Conservation (phyloP, 2,329 filamentous ascomycete genomes). For the Penicillium sp. region DNA sequence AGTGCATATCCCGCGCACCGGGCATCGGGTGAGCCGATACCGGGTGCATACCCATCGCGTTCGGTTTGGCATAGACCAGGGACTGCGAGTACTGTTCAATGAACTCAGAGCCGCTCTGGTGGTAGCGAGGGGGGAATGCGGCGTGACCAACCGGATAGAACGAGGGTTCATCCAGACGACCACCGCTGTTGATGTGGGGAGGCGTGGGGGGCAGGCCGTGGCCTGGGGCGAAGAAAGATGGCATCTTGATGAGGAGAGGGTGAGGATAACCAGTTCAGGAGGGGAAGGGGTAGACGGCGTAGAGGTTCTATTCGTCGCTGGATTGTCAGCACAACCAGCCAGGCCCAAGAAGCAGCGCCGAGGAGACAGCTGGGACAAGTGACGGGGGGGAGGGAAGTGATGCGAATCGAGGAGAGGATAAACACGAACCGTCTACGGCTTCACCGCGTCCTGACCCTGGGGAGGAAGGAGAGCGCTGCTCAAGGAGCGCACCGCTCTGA, state of each 20-base stretch:
- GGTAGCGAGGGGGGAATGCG: slow-evolving; percentile 46
- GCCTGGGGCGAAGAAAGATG: slow-evolving; percentile 46
- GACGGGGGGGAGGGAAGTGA: background rate
- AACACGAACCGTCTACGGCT: slow-evolving; percentile 47
- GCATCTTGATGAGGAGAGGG: slow-evolving; percentile 36
- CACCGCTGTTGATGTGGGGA: slow-evolving; percentile 42
- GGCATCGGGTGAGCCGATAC: slow-evolving; percentile 35
- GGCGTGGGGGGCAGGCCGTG: slow-evolving; percentile 47
- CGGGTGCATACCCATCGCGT: slow-evolving; percentile 37
- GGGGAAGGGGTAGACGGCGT: slow-evolving; percentile 39
- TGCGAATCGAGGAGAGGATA: slow-evolving; percentile 5
- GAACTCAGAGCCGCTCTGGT: slow-evolving; percentile 48
- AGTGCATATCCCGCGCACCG: slow-evolving; percentile 37
- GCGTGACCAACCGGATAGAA: slow-evolving; percentile 44
- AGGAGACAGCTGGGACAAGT: background rate
- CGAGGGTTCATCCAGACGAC: slow-evolving; percentile 42
- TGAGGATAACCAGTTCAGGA: slow-evolving; percentile 36
- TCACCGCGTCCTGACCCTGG: slow-evolving; percentile 44
- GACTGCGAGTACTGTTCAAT: slow-evolving; percentile 50
- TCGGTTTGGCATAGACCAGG: slow-evolving; percentile 42
- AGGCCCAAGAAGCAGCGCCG: background rate
- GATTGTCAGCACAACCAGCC: slow-evolving; percentile 25
- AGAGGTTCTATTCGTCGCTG: slow-evolving; percentile 18
- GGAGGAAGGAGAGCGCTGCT: slow-evolving; percentile 37
- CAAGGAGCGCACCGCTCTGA: slow-evolving; percentile 44